These are phyloP conservation scores for Coniosporium tulheliwenetii DNA, from an alignment of 2,329 filamentous ascomycete species.

Conservation along the genomic window DNA sequence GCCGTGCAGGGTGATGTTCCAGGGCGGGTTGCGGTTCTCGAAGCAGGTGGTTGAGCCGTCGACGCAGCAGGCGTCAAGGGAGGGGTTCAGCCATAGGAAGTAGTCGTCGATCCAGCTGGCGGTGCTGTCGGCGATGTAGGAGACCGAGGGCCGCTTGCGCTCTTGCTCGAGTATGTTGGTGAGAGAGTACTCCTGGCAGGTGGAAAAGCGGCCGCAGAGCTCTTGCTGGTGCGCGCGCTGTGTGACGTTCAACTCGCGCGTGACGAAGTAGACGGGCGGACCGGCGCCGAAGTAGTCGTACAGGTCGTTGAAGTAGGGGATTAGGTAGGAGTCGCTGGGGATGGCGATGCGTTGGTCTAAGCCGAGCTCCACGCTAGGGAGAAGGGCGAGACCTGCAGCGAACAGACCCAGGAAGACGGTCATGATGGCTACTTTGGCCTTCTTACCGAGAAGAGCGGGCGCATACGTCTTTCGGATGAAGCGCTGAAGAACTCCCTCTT, in stretches of 20 bases:
- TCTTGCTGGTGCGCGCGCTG: constrained; percentile 63
- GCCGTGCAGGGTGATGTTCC: constrained; percentile 77
- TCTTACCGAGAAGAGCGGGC: constrained; percentile 62
- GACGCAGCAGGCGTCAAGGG: constrained; percentile 57
- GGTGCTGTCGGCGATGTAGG: constrained; percentile 73
- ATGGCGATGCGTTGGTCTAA: constrained; percentile 91
- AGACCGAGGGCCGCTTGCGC: constrained; percentile 73
- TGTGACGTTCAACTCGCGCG: constrained; percentile 65
- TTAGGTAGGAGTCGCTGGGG: constrained; percentile 84
- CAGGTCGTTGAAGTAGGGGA: constrained; percentile 90
- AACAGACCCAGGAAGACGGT: constrained; percentile 77
- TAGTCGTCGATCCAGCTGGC: constrained; percentile 97
- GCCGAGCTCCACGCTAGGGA: constrained; percentile 73
- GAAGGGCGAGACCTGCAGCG: constrained; percentile 66
- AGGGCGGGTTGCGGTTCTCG: constrained; percentile 55
- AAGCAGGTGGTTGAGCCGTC: constrained; percentile 59
- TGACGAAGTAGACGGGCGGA: constrained; percentile 92
- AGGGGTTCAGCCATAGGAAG: constrained; percentile 89
- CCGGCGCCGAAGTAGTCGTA: constrained; percentile 85
- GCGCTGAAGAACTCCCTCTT: constrained; percentile 68
- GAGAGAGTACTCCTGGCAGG: constrained; percentile 70
- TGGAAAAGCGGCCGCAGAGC: constrained; percentile 80
- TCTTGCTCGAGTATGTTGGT: constrained; percentile 89
- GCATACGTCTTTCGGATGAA: constrained; percentile 90
- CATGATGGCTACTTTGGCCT: constrained; percentile 61